A percentile compares a stretch with the other conserved stretches of the same genome.
Evolutionary conservation across 169 alveolate genomes (phyloP).

Genomic region (Plasmodium relictum): DNA sequence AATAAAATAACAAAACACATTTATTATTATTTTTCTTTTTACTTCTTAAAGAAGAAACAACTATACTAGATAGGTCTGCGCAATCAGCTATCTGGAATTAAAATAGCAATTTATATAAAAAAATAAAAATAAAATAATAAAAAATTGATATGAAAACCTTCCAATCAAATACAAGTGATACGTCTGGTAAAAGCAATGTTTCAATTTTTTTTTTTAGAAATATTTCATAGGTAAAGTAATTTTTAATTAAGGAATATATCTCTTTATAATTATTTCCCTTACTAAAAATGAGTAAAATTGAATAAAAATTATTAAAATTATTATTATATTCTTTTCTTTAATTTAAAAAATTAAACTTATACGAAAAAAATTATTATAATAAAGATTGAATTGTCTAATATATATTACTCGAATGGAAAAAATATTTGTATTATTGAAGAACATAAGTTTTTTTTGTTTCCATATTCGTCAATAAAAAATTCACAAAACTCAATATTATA

Average conservation of each 20-base stretch:
- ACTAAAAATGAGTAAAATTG: slow-evolving; percentile 4
- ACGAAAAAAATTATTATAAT: too few relatives aligned
- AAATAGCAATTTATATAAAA: not conserved
- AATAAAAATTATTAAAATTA: too few relatives aligned
- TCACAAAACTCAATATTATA: slow-evolving; percentile 43
- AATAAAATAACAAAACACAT: not conserved
- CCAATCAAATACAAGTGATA: slow-evolving; percentile 44
- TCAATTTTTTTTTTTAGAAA: slow-evolving; percentile 38
- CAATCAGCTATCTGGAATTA: slow-evolving; percentile 61
- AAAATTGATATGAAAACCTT: slow-evolving; percentile 12
- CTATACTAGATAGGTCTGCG: slow-evolving; percentile 40
- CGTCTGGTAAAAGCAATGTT: slow-evolving; percentile 27
- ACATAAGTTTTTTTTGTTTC: slow-evolving; percentile 41
- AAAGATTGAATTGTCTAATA: not conserved
- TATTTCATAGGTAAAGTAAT: slow-evolving; percentile 61
- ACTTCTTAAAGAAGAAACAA: slow-evolving; percentile 63
- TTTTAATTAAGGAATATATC: slow-evolving; percentile 40
- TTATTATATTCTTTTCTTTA: too few relatives aligned
- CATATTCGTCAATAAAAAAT: slow-evolving; percentile 65
- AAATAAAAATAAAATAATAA: not conserved
- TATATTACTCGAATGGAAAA: slow-evolving; percentile 65
- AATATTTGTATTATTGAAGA: slow-evolving; percentile 73
- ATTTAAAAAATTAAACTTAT: too few relatives aligned
- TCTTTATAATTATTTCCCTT: slow-evolving; percentile 71
- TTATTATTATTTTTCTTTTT: not conserved